A percentile compares a stretch with the other conserved stretches of the same genome.
Conservation (phyloP, 305 asterid genomes). For the Fraxinus albicans region DNA sequence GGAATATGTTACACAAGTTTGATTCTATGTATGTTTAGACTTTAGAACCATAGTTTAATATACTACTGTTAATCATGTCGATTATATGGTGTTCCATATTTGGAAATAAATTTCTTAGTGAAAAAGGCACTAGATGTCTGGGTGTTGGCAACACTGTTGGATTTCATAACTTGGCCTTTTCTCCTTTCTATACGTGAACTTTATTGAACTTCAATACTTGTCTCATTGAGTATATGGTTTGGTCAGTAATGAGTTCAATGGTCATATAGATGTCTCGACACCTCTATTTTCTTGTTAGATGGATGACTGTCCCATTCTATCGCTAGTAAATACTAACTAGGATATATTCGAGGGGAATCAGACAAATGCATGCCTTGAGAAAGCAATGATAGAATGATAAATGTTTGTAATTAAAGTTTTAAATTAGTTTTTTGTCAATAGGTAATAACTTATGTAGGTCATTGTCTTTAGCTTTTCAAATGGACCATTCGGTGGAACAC, state of each 20-base stretch:
- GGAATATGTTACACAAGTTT: conserved; percentile 17
- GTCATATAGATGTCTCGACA: neutral
- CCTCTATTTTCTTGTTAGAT: neutral
- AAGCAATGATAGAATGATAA: neutral
- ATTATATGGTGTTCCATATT: neutral
- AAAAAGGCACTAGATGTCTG: neutral
- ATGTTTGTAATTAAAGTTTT: neutral
- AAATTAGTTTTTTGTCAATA: neutral
- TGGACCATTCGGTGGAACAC: neutral
- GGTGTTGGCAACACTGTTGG: neutral
- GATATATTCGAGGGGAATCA: neutral
- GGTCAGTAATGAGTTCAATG: neutral
- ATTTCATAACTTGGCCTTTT: neutral
- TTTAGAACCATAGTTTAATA: neutral
- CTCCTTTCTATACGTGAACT: neutral
- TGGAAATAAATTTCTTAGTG: neutral
- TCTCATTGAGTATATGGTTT: neutral
- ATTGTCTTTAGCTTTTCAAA: neutral
- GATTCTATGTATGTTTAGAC: neutral
- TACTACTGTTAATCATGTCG: neutral
- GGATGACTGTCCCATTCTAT: neutral
- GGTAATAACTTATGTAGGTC: neutral
- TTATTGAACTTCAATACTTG: neutral
- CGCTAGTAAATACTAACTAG: too few relatives aligned
- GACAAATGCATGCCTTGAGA: neutral